phyloP scores from a whole-genome alignment of 768 basidiomycete genomes.

The Kwoniella europaea region DNA sequence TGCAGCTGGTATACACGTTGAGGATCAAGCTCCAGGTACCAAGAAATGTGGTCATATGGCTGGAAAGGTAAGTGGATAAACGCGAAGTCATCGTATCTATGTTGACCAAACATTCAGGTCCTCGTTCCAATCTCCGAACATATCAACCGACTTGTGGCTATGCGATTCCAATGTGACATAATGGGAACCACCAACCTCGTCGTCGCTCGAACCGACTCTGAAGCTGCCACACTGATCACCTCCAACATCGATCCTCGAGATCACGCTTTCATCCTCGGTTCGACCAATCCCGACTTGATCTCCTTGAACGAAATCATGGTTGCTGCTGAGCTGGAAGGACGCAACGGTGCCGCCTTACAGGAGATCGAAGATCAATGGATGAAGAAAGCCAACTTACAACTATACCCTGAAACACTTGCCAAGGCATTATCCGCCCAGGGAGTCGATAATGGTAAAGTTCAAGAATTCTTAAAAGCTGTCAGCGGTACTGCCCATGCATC shows the following conservation, averaged over 20 bases:
- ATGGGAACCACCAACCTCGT: constrained; percentile 97
- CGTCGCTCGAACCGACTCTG: constrained; percentile 93
- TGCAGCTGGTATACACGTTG: constrained; percentile 95
- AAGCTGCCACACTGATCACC: constrained; percentile 95
- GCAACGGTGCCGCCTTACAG: constrained; percentile 79
- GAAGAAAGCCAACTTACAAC: constrained; percentile 72
- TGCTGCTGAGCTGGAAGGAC: constrained; percentile 79
- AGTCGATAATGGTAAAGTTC: constrained; percentile 62
- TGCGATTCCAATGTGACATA: constrained; percentile 95
- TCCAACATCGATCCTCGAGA: constrained; percentile 97
- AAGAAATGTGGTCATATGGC: constrained; percentile 72
- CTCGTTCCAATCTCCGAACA: constrained; percentile 97
- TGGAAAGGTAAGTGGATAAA: constrained; percentile 51
- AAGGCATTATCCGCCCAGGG: constrained; percentile 65
- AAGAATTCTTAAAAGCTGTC: constrained; percentile 65
- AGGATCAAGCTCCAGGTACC: constrained; percentile 96
- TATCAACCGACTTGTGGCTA: constrained; percentile 95
- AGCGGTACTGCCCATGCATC: constrained; percentile 67
- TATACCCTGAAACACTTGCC: constrained; percentile 76
- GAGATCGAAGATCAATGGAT: constrained; percentile 85
- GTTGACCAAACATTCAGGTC: constrained; percentile 63
- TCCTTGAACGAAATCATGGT: constrained; percentile 81
- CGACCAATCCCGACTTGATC: constrained; percentile 71
- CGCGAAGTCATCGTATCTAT: background rate
- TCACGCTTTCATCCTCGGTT: constrained; percentile 93